Evolutionary conservation across 140 eudicot genomes (phyloP).

Genomic region (Anethum foeniculum): DNA sequence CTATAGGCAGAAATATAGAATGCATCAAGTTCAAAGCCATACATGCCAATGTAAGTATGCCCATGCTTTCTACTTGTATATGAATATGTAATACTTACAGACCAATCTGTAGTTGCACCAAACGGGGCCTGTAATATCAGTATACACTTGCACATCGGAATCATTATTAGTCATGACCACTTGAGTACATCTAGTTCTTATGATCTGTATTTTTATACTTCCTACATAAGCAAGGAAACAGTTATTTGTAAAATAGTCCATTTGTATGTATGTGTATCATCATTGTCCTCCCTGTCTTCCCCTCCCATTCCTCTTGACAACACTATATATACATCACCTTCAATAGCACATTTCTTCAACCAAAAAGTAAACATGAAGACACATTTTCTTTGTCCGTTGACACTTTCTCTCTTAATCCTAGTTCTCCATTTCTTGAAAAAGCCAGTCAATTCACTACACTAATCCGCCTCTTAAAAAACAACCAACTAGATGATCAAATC

Average conservation of each 20-base stretch:
- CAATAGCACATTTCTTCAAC: neutral
- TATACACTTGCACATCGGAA: neutral
- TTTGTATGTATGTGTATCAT: neutral
- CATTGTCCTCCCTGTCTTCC: neutral
- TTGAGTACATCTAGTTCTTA: neutral
- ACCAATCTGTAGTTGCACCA: neutral
- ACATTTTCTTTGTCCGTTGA: constrained; percentile 14
- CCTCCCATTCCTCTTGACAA: neutral
- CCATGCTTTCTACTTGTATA: neutral
- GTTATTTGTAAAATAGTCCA: neutral
- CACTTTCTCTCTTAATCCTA: constrained; percentile 15
- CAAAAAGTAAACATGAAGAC: constrained; percentile 19
- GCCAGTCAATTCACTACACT: constrained; percentile 73
- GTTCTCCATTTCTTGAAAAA: constrained; percentile 40
- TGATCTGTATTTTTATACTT: neutral
- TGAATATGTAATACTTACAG: neutral
- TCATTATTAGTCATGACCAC: neutral
- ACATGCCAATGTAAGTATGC: neutral
- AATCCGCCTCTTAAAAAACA: constrained; percentile 39
- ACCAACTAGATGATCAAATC: constrained; percentile 57
- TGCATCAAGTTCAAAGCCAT: neutral
- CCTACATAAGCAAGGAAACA: neutral
- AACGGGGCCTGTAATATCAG: neutral
- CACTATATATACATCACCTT: neutral
- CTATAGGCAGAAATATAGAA: neutral